Base-by-base conservation (phyloP, 2,329 filamentous ascomycete species). In the Xylariaceae sp. region DNA sequence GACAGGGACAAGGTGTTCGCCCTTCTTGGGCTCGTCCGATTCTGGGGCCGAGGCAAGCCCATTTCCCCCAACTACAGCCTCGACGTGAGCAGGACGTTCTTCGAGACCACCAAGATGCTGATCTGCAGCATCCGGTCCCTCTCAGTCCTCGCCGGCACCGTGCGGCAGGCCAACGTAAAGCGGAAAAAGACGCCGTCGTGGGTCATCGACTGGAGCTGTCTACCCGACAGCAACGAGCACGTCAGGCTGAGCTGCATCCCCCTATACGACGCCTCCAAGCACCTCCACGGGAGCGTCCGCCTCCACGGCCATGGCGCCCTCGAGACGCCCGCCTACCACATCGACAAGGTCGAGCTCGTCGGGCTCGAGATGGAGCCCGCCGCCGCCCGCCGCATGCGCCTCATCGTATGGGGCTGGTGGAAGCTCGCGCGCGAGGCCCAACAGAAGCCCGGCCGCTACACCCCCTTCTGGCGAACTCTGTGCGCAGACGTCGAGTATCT, bases 1-100 rank as follows among this genome's bases (percentile, higher is more conserved):
- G 33, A 42, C 15, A 42, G 44, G 22, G 51, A 54, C 24, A 54
- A 54, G 38, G 45, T 54, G 7, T 54, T 48, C 28, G 49, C 49
- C 11, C 34, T 52, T 6, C 45, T 51, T 15, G 48, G 50, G 6
- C 39, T 52, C n/a, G 46, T 49, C 18, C 41, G 44, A 16, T 43
- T 42, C 15, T 50, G 49, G 49, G 47, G 41, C 9, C 37, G 28
- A 9, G 45, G 43, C 16, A 44, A 42, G 22, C 44, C 40, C 1
- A 32, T 50, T 4, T 34, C 19, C 12, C 42, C 49, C 6, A 43
- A 52, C 32, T 52, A 52, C 36, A 41, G 35, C 15, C 19, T 36
- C 17, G 34, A 17, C n/a, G 24, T 33, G 18, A 9, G 22, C 11
- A 29, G 39, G 8, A 38, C 47, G 8, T 52, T 50, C 13, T 38